A percentile compares a stretch with the other conserved stretches of the same genome.
phyloP scores from a whole-genome alignment of 2,329 filamentous ascomycete genomes.

The Aspergillus sp. region DNA sequence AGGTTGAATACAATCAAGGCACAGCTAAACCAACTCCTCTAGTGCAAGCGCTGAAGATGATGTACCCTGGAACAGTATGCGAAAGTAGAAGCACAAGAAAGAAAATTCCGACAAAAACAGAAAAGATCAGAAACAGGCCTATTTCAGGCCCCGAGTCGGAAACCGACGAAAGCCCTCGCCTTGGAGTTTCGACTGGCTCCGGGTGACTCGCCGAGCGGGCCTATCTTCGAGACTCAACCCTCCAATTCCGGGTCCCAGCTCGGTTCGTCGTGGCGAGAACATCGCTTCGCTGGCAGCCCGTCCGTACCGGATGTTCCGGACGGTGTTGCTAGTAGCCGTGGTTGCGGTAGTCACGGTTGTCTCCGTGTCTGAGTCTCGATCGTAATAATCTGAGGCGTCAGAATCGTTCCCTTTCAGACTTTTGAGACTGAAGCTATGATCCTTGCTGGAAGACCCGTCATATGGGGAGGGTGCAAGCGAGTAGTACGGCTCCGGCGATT shows the following conservation, averaged over 20 bases:
- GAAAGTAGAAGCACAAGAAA: constrained; percentile 39
- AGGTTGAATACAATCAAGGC: neutral
- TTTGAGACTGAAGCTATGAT: constrained; percentile 37
- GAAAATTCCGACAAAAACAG: neutral
- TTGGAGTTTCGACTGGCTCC: constrained; percentile 36
- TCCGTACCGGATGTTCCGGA: constrained; percentile 41
- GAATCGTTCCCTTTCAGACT: constrained; percentile 35
- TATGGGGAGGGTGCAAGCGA: constrained; percentile 25
- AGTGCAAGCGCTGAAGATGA: constrained; percentile 6
- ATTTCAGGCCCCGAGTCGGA: constrained; percentile 21
- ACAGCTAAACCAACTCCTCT: constrained; percentile 3
- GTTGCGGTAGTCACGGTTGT: constrained; percentile 39
- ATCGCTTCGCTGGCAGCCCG: constrained; percentile 22
- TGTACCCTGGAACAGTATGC: neutral
- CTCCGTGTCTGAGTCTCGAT: constrained; percentile 40
- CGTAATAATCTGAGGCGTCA: constrained; percentile 32
- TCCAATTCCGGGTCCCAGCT: constrained; percentile 36
- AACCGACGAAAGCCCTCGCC: constrained; percentile 17
- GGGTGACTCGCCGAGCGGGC: constrained; percentile 36
- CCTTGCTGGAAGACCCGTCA: constrained; percentile 21
- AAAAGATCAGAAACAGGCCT: neutral
- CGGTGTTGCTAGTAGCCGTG: constrained; percentile 36
- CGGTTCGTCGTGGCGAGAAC: constrained; percentile 35
- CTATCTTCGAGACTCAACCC: constrained; percentile 39
- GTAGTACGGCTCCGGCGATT: constrained; percentile 28